Evolutionary conservation across 2,329 filamentous ascomycete species (phyloP).

Genomic region (Orbilia javanica): DNA sequence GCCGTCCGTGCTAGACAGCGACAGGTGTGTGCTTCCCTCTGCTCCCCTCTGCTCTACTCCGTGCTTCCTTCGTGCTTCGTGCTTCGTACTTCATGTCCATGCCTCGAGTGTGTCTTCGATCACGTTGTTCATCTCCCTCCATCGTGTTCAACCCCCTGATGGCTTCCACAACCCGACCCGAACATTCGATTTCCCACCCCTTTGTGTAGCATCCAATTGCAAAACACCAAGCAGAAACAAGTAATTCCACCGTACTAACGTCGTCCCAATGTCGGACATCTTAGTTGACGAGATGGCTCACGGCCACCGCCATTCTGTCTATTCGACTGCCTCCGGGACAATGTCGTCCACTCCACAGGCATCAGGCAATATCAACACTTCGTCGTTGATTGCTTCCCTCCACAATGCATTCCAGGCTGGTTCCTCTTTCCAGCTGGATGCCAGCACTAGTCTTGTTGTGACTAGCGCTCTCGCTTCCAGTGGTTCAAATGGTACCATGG

Average conservation of each 20-base stretch:
- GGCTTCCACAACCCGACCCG: neutral
- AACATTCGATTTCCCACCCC: neutral
- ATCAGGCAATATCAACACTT: constrained; percentile 75
- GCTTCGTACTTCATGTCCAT: too few relatives aligned
- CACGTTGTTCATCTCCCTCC: neutral
- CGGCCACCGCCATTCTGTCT: constrained; percentile 73
- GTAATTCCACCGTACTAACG: constrained; percentile 61
- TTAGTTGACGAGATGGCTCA: constrained; percentile 69
- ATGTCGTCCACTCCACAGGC: constrained; percentile 70
- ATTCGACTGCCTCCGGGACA: constrained; percentile 74
- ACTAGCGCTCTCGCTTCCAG: constrained; percentile 71
- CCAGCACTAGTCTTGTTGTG: constrained; percentile 89
- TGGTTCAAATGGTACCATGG: constrained; percentile 59
- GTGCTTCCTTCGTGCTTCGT: neutral
- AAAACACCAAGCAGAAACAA: neutral
- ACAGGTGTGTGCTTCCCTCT: constrained; percentile 35
- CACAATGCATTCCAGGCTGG: constrained; percentile 88
- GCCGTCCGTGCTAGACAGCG: constrained; percentile 25
- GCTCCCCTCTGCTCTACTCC: too few relatives aligned
- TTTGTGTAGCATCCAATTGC: neutral
- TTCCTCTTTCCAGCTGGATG: constrained; percentile 87
- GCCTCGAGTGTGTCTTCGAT: constrained; percentile 7
- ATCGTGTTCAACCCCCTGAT: neutral
- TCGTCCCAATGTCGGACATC: constrained; percentile 62
- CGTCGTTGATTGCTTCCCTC: constrained; percentile 88